Base-by-base conservation (phyloP, 2,329 filamentous ascomycete species). In the Calonectria hawksworthii region DNA sequence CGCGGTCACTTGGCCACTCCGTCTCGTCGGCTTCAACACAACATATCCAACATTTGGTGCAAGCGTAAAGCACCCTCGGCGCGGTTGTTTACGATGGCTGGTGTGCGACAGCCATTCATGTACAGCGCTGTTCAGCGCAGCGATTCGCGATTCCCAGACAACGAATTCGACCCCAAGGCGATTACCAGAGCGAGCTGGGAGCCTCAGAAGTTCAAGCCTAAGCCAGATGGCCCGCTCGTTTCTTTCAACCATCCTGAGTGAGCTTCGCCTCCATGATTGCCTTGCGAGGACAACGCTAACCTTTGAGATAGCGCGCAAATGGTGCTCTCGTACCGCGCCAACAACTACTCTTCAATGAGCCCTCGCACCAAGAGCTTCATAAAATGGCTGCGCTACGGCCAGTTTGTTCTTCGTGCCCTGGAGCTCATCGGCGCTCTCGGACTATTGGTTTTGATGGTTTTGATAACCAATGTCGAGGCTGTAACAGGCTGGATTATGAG, bases 241-340 rank as follows among this genome's bases (percentile, higher is more conserved):
- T 91, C 94, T 74, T 94, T 98, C 88, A 97, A 98, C 84, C 96
- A 98, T 84, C 96, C 96, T 1, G 96, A 98, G 93, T 95, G 89
- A 82, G 92, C 87, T 23, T 30, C 30, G 26, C 30, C 10, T 23
- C 7, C 32, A 28, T 4, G 21, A 23, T 11, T 18, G 47, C 11
- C 23, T 21, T 30, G 13, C 16, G 16, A 63, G 51, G 61, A 26
- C 30, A 56, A 38, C 47, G 59, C 69, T 76, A 61, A 81, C 68
- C 52, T 59, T 23, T 54, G 41, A 61, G 28, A 16, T 70, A 92
- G 90, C 81, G 85, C 92, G 77, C 94, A 94, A 80, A 87, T 90
- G 78, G 89, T 94, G 68, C 88, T 94, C 38, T 90, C 90, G 6
- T 92, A 93, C 80, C 91, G 91, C 75, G 91, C 90, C 69, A 88